These are phyloP conservation scores for Begonia fuchsioides DNA, from an alignment of 306 rosid genomes.

Conservation along the genomic window DNA sequence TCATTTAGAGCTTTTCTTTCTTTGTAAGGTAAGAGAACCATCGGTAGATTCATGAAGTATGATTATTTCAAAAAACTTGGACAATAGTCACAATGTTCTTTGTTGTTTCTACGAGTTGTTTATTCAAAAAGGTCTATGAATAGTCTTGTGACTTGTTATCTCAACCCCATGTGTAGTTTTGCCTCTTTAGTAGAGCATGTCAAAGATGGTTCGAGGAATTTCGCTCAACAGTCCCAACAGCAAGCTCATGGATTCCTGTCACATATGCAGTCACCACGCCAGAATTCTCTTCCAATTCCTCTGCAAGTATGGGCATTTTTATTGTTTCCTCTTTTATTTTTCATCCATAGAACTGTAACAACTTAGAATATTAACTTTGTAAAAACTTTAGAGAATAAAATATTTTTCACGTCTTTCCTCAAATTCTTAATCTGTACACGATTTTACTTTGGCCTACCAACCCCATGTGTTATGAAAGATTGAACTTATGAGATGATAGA, in stretches of 20 bases:
- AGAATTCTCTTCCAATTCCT: slow-evolving; percentile 41
- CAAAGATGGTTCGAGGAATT: slow-evolving; percentile 63
- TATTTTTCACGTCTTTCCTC: slow-evolving; percentile 8
- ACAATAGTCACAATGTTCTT: background rate
- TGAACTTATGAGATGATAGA: too few relatives aligned
- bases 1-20: too few relatives aligned
- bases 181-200: slow-evolving; percentile 54
- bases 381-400: too few relatives aligned
- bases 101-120: background rate
- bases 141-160: background rate
- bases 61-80: too few relatives aligned
- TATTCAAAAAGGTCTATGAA: background rate
- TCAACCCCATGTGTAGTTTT: slow-evolving; percentile 34
- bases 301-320: slow-evolving; percentile 42
- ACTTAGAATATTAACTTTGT: too few relatives aligned
- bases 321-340: too few relatives aligned
- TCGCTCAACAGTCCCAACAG: slow-evolving; percentile 44
- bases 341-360: too few relatives aligned
- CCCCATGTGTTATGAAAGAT: background rate
- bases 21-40: too few relatives aligned
- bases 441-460: background rate
- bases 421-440: background rate
- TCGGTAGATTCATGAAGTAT: too few relatives aligned
- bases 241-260: slow-evolving; percentile 53
- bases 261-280: slow-evolving; percentile 53